Evolutionary conservation across 805 yeast genomes (phyloP), one percentile per base, ranked within the genome.

Genomic region (Metschnikowia hibisci): DNA sequence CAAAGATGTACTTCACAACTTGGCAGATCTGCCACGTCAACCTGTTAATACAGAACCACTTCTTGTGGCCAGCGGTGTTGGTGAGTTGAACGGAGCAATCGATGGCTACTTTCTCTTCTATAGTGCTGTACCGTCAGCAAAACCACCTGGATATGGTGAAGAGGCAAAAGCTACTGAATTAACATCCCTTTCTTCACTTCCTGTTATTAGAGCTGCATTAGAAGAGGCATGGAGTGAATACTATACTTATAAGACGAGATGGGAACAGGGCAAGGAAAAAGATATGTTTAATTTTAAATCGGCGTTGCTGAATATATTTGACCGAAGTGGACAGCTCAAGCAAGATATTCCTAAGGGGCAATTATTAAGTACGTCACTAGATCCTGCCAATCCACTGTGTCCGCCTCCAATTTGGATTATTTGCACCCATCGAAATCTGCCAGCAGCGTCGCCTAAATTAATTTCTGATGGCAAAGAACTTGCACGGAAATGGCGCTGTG

Each of bases 161-260:
- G 52, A 48, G 50, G 55, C 52, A 3, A 52, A 20, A 9, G 31
- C 15, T 12, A n/a, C 32, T 9, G 13, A 25, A 8, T 60, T 56
- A 28, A 47, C 55, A 7, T 53, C 71, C 2, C 55, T 76, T 35
- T 63, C 66, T 26, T 54, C 72, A 15, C 55, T 76, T 11, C 60
- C 76, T 22, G 64, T 72, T 1, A 76, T 84, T 45, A 73, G 80
- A 50, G 71, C 69, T 4, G 77, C 86, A 1, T 68, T 84, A 15
- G 69, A 72, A 10, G 88, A 84, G 47, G 91, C 90, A 0, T 84
- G 93, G 93, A 71, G 66, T 27, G 89, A 83, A 54, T 84, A 73
- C 54, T 60, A 75, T 42, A 67, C 70, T 8, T 84, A 78, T 55
- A 74, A 75, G 47, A 65, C 62, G 18, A 67, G 69, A 27, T 80